Conservation (phyloP, 352 stramenopile genomes). For the Globisporangium barbulae region DNA sequence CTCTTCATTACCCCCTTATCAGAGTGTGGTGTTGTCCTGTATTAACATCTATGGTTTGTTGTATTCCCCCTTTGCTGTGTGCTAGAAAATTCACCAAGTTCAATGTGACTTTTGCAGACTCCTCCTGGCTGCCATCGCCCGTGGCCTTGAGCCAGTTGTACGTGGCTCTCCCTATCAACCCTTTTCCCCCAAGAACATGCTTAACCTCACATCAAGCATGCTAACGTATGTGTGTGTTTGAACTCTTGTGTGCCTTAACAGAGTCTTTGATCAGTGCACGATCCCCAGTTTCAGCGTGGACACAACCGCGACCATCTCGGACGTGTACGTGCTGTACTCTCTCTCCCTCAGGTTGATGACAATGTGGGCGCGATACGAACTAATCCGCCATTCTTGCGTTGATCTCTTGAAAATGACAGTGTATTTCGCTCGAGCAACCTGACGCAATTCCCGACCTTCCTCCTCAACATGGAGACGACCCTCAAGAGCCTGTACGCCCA, state of each 20-base stretch:
- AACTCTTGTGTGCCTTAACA: slow-evolving; percentile 10
- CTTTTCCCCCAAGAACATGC: neutral
- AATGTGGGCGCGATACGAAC: neutral
- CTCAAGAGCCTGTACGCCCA: slow-evolving; percentile 8
- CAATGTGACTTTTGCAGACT: slow-evolving; percentile 36
- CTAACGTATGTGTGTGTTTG: neutral
- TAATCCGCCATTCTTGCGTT: neutral
- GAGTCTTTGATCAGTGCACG: slow-evolving; percentile 38
- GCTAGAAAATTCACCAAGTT: slow-evolving; percentile 33
- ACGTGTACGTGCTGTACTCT: slow-evolving; percentile 25
- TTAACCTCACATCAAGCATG: neutral
- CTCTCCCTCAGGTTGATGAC: neutral
- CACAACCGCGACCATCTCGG: slow-evolving; percentile 27
- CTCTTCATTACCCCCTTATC: neutral
- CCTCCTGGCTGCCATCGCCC: slow-evolving; percentile 28
- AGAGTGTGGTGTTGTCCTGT: neutral
- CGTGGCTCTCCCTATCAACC: neutral
- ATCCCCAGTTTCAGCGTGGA: slow-evolving; percentile 37
- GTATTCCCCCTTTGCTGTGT: neutral
- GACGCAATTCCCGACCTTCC: slow-evolving; percentile 35
- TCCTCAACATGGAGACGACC: slow-evolving; percentile 30
- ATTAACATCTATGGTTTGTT: neutral
- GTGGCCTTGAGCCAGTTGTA: slow-evolving; percentile 38
- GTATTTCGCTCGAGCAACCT: slow-evolving; percentile 42
- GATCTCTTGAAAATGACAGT: slow-evolving; percentile 10